These are phyloP conservation scores for Agaricus subrufescens DNA, from an alignment of 768 basidiomycete species.

Conservation along the genomic window DNA sequence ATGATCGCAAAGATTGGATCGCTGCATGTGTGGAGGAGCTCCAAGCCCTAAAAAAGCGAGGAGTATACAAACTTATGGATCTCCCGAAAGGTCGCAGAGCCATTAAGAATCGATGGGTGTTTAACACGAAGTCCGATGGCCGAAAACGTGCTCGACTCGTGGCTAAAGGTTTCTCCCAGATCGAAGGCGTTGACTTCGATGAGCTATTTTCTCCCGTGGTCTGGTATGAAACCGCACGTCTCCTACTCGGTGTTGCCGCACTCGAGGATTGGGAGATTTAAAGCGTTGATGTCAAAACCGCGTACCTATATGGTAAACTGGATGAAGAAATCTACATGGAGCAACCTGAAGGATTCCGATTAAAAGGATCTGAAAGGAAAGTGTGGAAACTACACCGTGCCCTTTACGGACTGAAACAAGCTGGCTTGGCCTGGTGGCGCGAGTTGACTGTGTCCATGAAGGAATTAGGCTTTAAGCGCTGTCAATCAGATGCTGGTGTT, in stretches of 20 bases:
- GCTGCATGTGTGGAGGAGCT: conserved; percentile 6
- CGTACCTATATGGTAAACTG: conserved; percentile 8
- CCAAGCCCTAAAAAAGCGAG: conserved; percentile 4
- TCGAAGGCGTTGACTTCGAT: too few relatives aligned
- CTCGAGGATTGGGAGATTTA: conserved; percentile 27
- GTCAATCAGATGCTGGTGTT: not conserved
- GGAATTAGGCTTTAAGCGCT: not conserved
- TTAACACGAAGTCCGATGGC: too few relatives aligned
- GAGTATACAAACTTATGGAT: not conserved
- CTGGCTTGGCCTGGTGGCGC: not conserved
- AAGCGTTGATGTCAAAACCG: conserved; percentile 12
- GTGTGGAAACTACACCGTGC: not conserved
- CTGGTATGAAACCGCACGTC: conserved; percentile 2
- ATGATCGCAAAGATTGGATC: conserved; percentile 1
- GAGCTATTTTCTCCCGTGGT: not conserved
- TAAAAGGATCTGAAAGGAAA: too few relatives aligned
- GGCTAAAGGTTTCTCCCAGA: too few relatives aligned
- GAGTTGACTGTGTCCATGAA: not conserved
- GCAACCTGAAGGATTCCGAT: conserved; percentile 1
- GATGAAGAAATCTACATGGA: conserved; percentile 12
- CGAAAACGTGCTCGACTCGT: too few relatives aligned
- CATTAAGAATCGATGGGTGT: not conserved
- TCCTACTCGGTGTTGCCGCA: conserved; percentile 21
- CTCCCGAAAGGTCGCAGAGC: not conserved
- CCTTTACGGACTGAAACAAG: conserved; percentile 1